phyloP scores from a whole-genome alignment of 805 yeast species.

The Metschnikowia dekortorum region DNA sequence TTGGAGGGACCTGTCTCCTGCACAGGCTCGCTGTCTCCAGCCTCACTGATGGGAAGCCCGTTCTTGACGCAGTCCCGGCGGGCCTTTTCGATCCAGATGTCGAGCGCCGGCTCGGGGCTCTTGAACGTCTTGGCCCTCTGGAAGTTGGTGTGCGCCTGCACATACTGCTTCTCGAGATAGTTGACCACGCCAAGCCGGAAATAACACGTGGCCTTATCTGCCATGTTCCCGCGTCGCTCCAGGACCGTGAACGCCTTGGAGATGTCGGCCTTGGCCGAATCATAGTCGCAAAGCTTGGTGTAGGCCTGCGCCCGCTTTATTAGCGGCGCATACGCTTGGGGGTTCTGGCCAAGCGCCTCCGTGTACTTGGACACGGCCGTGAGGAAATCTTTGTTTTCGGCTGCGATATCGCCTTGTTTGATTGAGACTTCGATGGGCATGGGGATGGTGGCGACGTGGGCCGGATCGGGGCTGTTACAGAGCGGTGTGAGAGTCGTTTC shows the following conservation, averaged over 20 bases:
- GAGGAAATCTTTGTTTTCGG: conserved; percentile 32
- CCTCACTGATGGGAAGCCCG: background rate
- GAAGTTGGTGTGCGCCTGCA: conserved; percentile 39
- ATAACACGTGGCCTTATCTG: conserved; percentile 44
- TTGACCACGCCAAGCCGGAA: conserved; percentile 46
- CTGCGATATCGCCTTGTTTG: conserved; percentile 29
- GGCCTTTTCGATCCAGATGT: conserved; percentile 44
- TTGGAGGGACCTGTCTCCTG: background rate
- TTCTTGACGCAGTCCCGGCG: conserved; percentile 26
- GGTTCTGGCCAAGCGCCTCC: conserved; percentile 37
- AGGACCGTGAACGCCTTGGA: conserved; percentile 44
- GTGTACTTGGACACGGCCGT: conserved; percentile 42
- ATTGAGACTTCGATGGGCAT: conserved; percentile 39
- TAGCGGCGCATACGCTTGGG: conserved; percentile 44
- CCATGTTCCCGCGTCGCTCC: conserved; percentile 40
- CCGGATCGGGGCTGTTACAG: background rate
- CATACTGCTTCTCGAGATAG: conserved; percentile 41
- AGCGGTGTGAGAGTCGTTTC: no score
- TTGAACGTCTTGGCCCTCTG: conserved; percentile 38
- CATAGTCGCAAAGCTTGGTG: conserved; percentile 45
- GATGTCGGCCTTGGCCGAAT: conserved; percentile 45
- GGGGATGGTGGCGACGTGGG: background rate
- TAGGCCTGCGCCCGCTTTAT: conserved; percentile 47
- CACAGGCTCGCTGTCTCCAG: background rate
- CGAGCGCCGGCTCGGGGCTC: conserved; percentile 43